Evolutionary conservation across 2,329 filamentous ascomycete genomes (phyloP), one percentile per base, ranked within the genome.

Genomic region (Sporothrix euskadiensis): DNA sequence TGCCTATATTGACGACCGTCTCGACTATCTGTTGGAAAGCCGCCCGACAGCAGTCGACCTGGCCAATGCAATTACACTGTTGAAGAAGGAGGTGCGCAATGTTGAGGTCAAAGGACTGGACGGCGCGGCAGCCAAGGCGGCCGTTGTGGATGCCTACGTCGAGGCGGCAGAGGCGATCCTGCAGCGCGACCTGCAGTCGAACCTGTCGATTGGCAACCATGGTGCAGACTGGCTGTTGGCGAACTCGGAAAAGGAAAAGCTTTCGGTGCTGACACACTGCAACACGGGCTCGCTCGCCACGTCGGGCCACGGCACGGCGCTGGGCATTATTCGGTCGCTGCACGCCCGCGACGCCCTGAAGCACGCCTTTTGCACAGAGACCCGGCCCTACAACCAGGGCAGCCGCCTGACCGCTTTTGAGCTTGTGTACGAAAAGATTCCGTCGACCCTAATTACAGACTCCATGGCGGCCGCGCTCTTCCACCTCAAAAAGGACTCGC

Each of bases 221-320:
- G 96, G 96, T 54, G 93, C 94, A 0, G 86, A 90, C 76, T 99
- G 96, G 93, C 90, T 99, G 47, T 83, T 89, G 73, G 82, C 26
- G 80, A 82, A 5, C 8, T 16, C 44, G 14, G 32, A 39, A 47
- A 82, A 86, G 9, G 22, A 63, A 80, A 78, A 85, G 82, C 78
- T 97, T 66, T 93, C 93, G n/a, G 91, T 99, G 59, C 84, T 99
- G 77, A 99, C 96, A 12, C 97, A 99, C 83, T 99, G 96, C 86
- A 99, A 99, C 82, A 99, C 96, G 30, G 96, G 96, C 39, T 98
- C 95, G 26, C 90, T 99, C 47, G 96, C 96, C 35, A 99, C 96
- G 1, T 97, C 96, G 19, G 96, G 96, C n/a, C 97, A 98, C 80
- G 96, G 96, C 70, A 99, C 96, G 12, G 96, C 96, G 0, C 86